phyloP scores from a whole-genome alignment of 345 rosid species.

The Salix brachista region DNA sequence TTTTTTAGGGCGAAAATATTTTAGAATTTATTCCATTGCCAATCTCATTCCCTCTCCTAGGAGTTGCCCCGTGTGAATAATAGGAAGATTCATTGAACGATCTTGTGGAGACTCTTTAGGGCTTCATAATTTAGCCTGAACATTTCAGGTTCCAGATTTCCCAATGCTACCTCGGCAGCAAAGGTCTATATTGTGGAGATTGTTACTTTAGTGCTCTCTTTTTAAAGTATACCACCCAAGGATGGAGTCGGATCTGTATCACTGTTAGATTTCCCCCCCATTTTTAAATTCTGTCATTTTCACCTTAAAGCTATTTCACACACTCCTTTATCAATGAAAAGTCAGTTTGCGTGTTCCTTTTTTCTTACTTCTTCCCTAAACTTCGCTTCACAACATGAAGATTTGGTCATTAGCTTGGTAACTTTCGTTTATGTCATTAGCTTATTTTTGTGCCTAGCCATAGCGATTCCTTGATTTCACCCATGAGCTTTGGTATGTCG shows the following conservation, averaged over 20 bases:
- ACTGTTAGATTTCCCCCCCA: no score
- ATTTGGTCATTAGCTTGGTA: neutral
- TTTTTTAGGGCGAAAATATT: constrained; percentile 58
- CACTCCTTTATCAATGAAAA: neutral
- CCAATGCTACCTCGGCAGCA: neutral
- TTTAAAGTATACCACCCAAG: no score
- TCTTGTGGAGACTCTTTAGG: neutral
- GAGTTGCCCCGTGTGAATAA: neutral
- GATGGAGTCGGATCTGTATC: no score
- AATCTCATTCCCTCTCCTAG: neutral
- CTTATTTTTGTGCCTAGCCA: neutral
- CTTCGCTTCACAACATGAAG: neutral
- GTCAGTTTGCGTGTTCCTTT: neutral
- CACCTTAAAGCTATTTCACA: no score
- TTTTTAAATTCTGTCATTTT: no score
- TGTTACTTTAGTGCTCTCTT: neutral
- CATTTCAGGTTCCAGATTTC: neutral
- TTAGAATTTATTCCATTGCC: constrained; percentile 17
- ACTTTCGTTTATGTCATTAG: neutral
- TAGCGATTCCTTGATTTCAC: neutral
- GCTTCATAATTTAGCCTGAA: neutral
- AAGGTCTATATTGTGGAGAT: neutral
- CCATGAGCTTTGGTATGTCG: neutral
- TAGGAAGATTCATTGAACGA: neutral
- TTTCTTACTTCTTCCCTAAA: neutral